Evolutionary conservation across 2,329 filamentous ascomycete species (phyloP), one percentile per base, ranked within the genome.

Genomic region (Aspergillus clavatus): DNA sequence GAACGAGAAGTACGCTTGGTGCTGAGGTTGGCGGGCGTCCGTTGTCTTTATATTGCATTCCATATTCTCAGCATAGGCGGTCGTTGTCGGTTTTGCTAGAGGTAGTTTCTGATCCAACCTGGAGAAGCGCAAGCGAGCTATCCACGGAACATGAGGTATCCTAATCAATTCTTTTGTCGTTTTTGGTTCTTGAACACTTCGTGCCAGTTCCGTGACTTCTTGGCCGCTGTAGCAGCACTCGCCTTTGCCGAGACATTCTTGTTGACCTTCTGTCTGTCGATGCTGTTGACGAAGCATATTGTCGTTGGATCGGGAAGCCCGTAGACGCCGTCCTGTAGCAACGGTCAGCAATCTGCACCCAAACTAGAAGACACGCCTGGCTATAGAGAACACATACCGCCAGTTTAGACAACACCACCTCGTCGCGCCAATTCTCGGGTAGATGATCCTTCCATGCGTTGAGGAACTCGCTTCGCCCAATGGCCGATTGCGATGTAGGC

Each of bases 1-100:
- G 58, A 75, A 73, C 47, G 71, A 76, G 61, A 74, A 73, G 56
- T 76, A 72, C 51, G 67, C 64, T 38, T 76, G 73, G 73, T 76
- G 72, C 49, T 75, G 58, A 67, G 16, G 27, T 18, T 18, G 14
- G 4, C 26, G 18, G 29, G 29, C 23, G 8, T 24, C 23, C 23
- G 23, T 24, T 24, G 23, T 8, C 23, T 24, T 23, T 39, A 38
- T 29, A 37, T 31, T 47, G 38, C 40, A 40, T 46, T 37, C 23
- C 23, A n/a, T 40, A 41, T 43, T 45, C 40, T 42, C 23, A 24
- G 39, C 33, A 33, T 42, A 10, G 6, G 38, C 41, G 28, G 19
- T 41, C 48, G 38, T 45, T 26, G 19, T 41, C 48, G 27, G 18
- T 18, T 22, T 18, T 18, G 27, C 38, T 47, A 43, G 44, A 42